Conservation (phyloP, 768 basidiomycete genomes). For the Tricholoma matsutake region DNA sequence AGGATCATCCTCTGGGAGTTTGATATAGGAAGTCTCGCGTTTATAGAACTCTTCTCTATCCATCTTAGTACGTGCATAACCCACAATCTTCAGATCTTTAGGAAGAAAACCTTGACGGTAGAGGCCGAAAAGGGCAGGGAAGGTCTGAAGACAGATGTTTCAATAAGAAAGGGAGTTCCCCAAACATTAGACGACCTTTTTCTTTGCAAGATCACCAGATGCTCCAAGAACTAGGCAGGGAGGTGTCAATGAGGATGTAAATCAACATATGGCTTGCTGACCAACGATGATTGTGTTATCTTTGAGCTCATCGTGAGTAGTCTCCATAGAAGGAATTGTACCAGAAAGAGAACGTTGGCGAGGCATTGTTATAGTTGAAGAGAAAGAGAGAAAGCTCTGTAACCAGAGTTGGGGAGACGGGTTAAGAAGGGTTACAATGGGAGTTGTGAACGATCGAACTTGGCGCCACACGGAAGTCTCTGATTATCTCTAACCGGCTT, state of each 20-base stretch:
- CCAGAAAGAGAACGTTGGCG: slow-evolving; percentile 65
- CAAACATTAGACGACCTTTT: slow-evolving; percentile 63
- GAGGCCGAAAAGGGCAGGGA: slow-evolving; percentile 92
- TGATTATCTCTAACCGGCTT: slow-evolving; percentile 2
- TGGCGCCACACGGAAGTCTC: too few relatives aligned
- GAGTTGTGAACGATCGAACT: neutral
- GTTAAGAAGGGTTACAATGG: neutral
- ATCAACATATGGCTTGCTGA: slow-evolving; percentile 34
- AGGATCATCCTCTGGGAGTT: slow-evolving; percentile 63
- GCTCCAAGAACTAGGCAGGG: slow-evolving; percentile 77
- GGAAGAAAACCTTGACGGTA: slow-evolving; percentile 81
- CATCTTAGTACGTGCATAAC: slow-evolving; percentile 98
- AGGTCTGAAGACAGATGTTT: slow-evolving; percentile 59
- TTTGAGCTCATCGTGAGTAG: slow-evolving; percentile 63
- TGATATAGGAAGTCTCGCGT: slow-evolving; percentile 83
- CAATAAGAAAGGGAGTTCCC: slow-evolving; percentile 3
- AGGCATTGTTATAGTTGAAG: slow-evolving; percentile 25
- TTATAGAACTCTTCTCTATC: slow-evolving; percentile 79
- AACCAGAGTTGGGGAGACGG: neutral
- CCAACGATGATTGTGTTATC: slow-evolving; percentile 91
- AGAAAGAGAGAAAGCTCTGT: neutral
- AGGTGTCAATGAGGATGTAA: neutral
- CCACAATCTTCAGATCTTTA: slow-evolving; percentile 82
- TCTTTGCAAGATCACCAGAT: slow-evolving; percentile 97
- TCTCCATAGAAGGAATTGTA: slow-evolving; percentile 89